Evolutionary conservation across 345 rosid genomes (phyloP).

Genomic region (Brassica juncea): DNA sequence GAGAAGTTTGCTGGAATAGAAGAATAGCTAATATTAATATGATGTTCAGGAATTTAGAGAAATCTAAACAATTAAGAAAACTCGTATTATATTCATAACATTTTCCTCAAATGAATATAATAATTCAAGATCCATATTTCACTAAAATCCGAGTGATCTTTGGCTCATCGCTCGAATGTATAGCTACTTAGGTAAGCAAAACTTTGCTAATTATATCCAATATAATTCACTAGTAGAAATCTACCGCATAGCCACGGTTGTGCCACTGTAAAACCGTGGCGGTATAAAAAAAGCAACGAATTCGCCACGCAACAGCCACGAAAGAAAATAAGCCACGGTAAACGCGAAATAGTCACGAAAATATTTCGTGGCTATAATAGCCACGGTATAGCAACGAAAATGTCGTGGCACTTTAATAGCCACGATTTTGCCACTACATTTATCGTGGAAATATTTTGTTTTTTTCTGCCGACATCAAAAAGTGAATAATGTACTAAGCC

Average conservation of each 20-base stretch:
- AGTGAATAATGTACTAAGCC: background rate
- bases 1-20: too few relatives aligned
- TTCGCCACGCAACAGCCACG: background rate
- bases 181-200: too few relatives aligned
- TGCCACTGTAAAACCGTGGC: background rate
- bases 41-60: too few relatives aligned
- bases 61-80: too few relatives aligned
- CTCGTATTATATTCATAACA: too few relatives aligned
- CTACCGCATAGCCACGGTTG: background rate
- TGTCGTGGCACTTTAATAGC: background rate
- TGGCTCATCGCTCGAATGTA: too few relatives aligned
- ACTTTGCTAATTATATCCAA: too few relatives aligned
- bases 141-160: too few relatives aligned
- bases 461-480: background rate
- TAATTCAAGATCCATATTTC: too few relatives aligned
- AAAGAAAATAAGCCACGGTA: background rate
- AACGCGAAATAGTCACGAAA: background rate
- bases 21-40: too few relatives aligned
- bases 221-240: background rate
- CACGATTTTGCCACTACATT: background rate
- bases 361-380: too few relatives aligned
- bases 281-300: background rate
- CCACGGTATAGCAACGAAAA: background rate
- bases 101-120: too few relatives aligned
- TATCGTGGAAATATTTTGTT: background rate